Base-by-base conservation (phyloP, 192 early-diverging fungal species). In the Kickxella alabastrina region DNA sequence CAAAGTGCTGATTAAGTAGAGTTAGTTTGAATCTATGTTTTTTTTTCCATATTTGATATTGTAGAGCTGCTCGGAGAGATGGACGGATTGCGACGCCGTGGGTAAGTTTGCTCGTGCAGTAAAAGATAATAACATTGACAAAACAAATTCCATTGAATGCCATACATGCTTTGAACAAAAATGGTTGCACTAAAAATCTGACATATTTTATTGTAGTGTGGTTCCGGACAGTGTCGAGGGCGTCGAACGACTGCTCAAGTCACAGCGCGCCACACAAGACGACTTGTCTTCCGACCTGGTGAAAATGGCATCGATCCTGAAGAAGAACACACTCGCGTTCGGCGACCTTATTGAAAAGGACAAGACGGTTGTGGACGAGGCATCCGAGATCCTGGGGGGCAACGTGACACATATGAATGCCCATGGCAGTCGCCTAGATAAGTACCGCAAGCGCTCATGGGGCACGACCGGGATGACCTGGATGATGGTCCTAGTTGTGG, bases 391-490 rank as follows among this genome's bases (percentile, higher is more conserved):
- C 40, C 52, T 77, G 26, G 55, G 50, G 19, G 43, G 49, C 34
- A 77, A 64, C 51, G 56, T 61, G 24, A 31, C 55, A n/a, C 47
- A 62, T 12, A 52, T 77, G 26, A 52, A 52, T 17, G 47, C 19
- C 27, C 74, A 77, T n/a, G 68, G 74, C 14, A 44, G 32, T 4
- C 58, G 68, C 34, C 57, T 77, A 25, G 41, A 36, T 41, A 62
- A 66, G 52, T 77, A 66, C 63, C 74, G 74, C 53, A 66, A 65
- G 59, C 66, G 59, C 22, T 58, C 74, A 21, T 77, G 74, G 74
- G 74, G 67, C 42, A 77, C 74, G 18, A 70, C 74, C 5, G 74
- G 74, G 14, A 39, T 77, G 49, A 77, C 74, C 7, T 70, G 67
- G 74, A 39, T 65, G 51, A 47, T 52, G 37, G 54, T 77, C 37